Percentiles rank a stretch among this genome's conserved stretches.
phyloP scores from a whole-genome alignment of 257 asterid genomes.

The Scutellaria galericulata region DNA sequence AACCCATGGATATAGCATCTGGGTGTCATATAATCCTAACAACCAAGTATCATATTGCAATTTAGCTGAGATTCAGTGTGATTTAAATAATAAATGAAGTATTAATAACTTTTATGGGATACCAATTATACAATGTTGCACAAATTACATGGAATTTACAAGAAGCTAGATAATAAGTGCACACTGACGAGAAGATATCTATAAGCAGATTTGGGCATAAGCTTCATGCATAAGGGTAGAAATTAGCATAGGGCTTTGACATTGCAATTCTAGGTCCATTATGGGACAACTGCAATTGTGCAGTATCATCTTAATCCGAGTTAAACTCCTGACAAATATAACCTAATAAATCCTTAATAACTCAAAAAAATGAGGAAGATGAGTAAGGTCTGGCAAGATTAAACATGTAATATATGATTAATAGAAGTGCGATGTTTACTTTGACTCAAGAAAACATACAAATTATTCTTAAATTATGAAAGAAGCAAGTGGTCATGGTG shows the following conservation, averaged over 20 bases:
- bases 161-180: neutral
- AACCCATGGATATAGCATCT: neutral
- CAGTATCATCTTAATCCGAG: conserved; percentile 9
- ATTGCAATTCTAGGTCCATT: neutral
- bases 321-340: conserved; percentile 13
- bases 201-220: neutral
- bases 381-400: neutral
- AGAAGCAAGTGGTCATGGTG: too few species aligned
- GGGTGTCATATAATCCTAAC: conserved; percentile 1
- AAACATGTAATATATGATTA: neutral
- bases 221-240: neutral
- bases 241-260: neutral
- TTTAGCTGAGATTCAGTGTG: conserved; percentile 3
- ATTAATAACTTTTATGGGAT: neutral
- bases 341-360: conserved; percentile 11
- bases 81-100: conserved; percentile 12
- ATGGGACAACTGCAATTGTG: neutral
- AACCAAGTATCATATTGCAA: conserved; percentile 6
- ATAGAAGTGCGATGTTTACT: neutral
- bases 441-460: neutral
- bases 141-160: conserved; percentile 2
- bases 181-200: neutral
- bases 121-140: neutral
- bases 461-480: too few species aligned
- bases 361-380: neutral